A percentile compares a stretch with the other conserved stretches of the same genome.
phyloP scores from a whole-genome alignment of 1,284 basidiomycete species.

The Ustilago hordei region DNA sequence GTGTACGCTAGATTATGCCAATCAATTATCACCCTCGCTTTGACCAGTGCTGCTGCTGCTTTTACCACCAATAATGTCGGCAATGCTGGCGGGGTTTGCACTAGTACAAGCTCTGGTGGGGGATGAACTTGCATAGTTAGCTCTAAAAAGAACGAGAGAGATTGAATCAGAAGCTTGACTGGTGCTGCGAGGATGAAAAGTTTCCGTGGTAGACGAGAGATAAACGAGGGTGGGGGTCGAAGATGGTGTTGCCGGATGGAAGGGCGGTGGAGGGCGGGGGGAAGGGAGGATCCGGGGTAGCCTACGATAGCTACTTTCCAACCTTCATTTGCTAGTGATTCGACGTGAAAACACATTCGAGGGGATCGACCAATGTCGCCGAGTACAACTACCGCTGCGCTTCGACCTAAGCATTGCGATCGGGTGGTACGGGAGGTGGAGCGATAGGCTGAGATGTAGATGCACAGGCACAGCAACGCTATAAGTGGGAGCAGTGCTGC shows the following conservation, averaged over 20 bases:
- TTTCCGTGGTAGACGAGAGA: slow-evolving; percentile 74
- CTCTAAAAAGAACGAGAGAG: slow-evolving; percentile 53
- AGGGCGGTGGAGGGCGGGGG: slow-evolving; percentile 40
- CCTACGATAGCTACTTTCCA: slow-evolving; percentile 87
- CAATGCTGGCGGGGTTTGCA: slow-evolving; percentile 96
- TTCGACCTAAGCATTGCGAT: slow-evolving; percentile 40
- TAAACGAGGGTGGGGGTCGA: slow-evolving; percentile 75
- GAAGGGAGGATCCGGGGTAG: slow-evolving; percentile 72
- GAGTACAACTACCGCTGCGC: slow-evolving; percentile 86
- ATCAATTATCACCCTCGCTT: slow-evolving; percentile 91
- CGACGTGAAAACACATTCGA: slow-evolving; percentile 98
- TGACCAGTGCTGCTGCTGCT: slow-evolving; percentile 76
- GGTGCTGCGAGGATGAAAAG: slow-evolving; percentile 83
- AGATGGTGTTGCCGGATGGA: slow-evolving; percentile 72
- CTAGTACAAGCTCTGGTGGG: slow-evolving; percentile 85
- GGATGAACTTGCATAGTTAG: slow-evolving; percentile 73
- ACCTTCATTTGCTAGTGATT: slow-evolving; percentile 84
- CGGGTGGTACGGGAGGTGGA: slow-evolving; percentile 13
- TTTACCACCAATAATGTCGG: slow-evolving; percentile 90
- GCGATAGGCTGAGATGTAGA: slow-evolving; percentile 57
- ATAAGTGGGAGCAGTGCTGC: slow-evolving; percentile 30
- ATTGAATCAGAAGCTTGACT: slow-evolving; percentile 76
- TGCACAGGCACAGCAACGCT: slow-evolving; percentile 46
- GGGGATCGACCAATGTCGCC: slow-evolving; percentile 96
- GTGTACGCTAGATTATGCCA: slow-evolving; percentile 99